A percentile compares a stretch with the other conserved stretches of the same genome.
Conservation (phyloP, 169 alveolate genomes). For the Babesia ovata region DNA sequence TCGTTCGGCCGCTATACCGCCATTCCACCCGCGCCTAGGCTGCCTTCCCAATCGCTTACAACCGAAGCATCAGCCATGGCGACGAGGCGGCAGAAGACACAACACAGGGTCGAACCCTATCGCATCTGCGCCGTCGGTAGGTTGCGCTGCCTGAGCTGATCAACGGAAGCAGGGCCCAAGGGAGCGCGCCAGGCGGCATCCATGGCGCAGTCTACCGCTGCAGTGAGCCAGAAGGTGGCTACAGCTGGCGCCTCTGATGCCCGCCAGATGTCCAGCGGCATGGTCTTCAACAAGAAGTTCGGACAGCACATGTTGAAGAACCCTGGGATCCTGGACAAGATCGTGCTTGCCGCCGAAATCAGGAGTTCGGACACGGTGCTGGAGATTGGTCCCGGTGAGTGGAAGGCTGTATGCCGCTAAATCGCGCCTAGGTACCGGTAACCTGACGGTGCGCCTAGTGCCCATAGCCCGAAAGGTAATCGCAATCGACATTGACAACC, state of each 20-base stretch:
- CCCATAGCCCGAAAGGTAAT: constrained; percentile 95
- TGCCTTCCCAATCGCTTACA: too few species aligned
- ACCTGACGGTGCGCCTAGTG: constrained; percentile 93
- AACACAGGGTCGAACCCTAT: constrained; percentile 62
- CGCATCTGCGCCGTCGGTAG: constrained; percentile 64
- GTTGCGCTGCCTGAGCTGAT: neutral
- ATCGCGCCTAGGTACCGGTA: constrained; percentile 88
- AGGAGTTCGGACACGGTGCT: constrained; percentile 95
- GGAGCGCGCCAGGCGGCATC: constrained; percentile 25
- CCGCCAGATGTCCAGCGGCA: constrained; percentile 50
- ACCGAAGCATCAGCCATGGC: constrained; percentile 40
- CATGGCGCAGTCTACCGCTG: neutral
- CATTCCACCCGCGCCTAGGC: too few species aligned
- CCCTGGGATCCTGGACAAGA: constrained; percentile 95
- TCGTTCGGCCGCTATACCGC: neutral
- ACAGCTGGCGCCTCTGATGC: constrained; percentile 19
- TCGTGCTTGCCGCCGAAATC: constrained; percentile 94
- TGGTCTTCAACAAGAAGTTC: constrained; percentile 87
- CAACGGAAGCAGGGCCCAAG: constrained; percentile 28
- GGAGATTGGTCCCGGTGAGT: constrained; percentile 97
- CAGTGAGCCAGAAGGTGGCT: constrained; percentile 8
- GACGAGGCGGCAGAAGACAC: constrained; percentile 47
- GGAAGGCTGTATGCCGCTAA: constrained; percentile 13
- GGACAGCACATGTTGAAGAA: constrained; percentile 99
- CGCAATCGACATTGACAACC: constrained; percentile 97